Evolutionary conservation across 345 rosid species (phyloP).

Genomic region (Psidium guajava): DNA sequence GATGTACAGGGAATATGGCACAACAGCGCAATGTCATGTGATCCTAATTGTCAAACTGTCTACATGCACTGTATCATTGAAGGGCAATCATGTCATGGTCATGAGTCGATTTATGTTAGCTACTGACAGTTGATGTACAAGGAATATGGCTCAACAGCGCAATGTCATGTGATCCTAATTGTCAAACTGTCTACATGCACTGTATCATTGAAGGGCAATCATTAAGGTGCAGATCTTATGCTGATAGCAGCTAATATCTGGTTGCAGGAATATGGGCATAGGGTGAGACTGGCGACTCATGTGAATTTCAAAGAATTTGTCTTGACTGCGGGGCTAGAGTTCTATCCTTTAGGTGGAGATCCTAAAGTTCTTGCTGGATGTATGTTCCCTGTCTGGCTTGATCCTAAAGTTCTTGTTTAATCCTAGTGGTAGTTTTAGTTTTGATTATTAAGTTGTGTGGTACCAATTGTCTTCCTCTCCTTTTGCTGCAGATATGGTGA

Average conservation of each 20-base stretch:
- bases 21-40: neutral
- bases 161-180: neutral
- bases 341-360: slow-evolving; percentile 57
- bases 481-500: slow-evolving; percentile 42
- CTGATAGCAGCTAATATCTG: neutral
- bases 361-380: slow-evolving; percentile 70
- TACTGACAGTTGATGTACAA: neutral
- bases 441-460: neutral
- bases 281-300: slow-evolving; percentile 64
- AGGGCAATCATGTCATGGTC: neutral
- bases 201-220: neutral
- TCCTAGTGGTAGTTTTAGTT: neutral
- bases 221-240: neutral
- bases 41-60: neutral
- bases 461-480: neutral
- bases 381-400: slow-evolving; percentile 13
- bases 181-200: neutral
- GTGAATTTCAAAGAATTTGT: slow-evolving; percentile 57
- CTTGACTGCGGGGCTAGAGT: slow-evolving; percentile 52
- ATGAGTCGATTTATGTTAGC: neutral
- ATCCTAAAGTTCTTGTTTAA: neutral
- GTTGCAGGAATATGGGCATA: slow-evolving; percentile 55
- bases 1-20: neutral
- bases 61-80: neutral
- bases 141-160: neutral